Percentiles rank a stretch among this genome's conserved stretches.
Conservation (phyloP, 257 asterid genomes). For the Ballota nigra region DNA sequence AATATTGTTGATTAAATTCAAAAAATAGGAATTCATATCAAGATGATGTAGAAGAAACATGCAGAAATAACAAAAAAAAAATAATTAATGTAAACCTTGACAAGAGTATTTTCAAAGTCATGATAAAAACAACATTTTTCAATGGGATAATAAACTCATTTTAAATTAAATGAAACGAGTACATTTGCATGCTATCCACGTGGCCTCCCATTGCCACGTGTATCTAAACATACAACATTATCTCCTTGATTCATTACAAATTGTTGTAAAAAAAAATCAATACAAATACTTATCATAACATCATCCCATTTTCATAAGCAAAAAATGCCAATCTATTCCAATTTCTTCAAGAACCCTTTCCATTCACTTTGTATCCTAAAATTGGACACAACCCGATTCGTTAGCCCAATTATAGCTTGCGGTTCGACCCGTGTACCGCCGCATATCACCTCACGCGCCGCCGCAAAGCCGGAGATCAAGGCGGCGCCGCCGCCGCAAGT, state of each 20-base stretch:
- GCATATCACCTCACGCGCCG: conserved; percentile 9
- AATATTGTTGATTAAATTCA: too few species aligned
- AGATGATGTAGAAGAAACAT: too few species aligned
- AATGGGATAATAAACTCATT: too few species aligned
- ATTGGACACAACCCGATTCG: neutral
- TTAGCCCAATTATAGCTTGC: neutral
- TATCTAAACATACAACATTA: neutral
- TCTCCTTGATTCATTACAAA: neutral
- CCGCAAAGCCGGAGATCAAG: conserved; percentile 24
- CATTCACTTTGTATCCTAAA: neutral
- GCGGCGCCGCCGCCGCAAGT: conserved; percentile 23
- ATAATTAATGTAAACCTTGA: too few species aligned
- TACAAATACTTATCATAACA: too few species aligned
- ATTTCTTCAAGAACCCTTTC: neutral
- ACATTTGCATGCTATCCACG: conserved; percentile 27
- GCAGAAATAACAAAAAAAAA: too few species aligned
- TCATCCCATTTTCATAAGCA: neutral
- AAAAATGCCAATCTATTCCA: conserved; percentile 12
- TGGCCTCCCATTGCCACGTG: conserved; percentile 15
- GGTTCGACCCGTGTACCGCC: neutral
- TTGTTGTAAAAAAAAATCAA: too few species aligned
- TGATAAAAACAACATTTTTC: too few species aligned
- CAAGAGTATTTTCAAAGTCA: too few species aligned
- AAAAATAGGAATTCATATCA: too few species aligned
- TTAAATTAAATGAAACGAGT: neutral